Base-by-base conservation (phyloP, 2,329 filamentous ascomycete species). In the Dactylellina sp. region DNA sequence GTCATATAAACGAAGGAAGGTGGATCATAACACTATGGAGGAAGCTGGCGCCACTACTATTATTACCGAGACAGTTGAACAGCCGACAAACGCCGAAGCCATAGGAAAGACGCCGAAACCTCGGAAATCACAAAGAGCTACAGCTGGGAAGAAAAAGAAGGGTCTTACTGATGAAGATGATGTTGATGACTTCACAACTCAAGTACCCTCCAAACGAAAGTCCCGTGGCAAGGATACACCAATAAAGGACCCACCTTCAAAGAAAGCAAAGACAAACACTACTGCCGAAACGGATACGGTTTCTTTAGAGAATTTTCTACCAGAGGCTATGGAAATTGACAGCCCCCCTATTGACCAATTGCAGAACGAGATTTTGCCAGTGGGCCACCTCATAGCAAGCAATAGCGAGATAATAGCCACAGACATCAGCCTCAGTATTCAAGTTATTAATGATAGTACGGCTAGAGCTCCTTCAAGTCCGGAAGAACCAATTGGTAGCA, bases 1-100 rank as follows among this genome's bases (percentile, higher is more conserved):
- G 28, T 35, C 35, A 1, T 42, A 52, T 12, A 72, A 72, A 35
- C 16, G 55, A 44, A 72, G 68, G 25, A 72, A 72, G 28, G 28
- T 50, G 5, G 60, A 60, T 24, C 20, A 42, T 37, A 32, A 16
- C 24, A 6, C 57, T 9, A 20, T 20, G 9, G 53, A 7, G 2
- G 46, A 61, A 18, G 39, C 2, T 16, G 7, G n/a, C 24, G 11
- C 25, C 25, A 5, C 25, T 9, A 20, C 2, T 16, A 14, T 12
- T 6, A 11, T 12, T 7, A 16, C 35, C 7, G 11, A 18, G 0
- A 35, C 40, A 35, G 12, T 20, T 4, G 49, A 60, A n/a, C 50
- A 72, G 37, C 25, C 53, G 16, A 50, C 47, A 11, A 35, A 46
- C 9, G 9, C 2, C 7, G 53, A 42, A 4, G 39, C 11, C n/a